Evolutionary conservation across 1,284 basidiomycete genomes (phyloP), one percentile per base, ranked within the genome.

Genomic region (Ganoderma leucocontextum): DNA sequence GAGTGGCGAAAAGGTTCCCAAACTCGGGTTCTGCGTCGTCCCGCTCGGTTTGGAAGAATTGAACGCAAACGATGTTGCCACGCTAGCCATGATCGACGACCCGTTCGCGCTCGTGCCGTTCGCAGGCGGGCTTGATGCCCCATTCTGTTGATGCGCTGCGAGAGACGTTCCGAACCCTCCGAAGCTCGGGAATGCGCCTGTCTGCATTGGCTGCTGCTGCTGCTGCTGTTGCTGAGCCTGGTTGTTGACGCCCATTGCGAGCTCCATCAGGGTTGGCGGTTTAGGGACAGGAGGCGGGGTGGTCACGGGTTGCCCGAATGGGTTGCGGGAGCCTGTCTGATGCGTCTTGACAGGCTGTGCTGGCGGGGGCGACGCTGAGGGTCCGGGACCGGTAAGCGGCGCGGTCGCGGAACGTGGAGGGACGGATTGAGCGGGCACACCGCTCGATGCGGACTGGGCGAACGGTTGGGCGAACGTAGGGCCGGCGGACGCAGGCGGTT

Each of bases 321-420:
- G 97, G 84, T 99, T 99, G 75, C 91, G 91, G 2, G 95, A 95
- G 22, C 97, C 97, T 1, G 97, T 99, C 79, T 93, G 90, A 79
- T 99, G 97, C 6, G 95, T 87, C 75, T 90, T 89, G n/a, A 99
- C 87, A 33, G 87, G 85, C 68, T 88, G 86, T 1, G 83, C 81
- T 6, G 82, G 74, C 15, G 87, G 83, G 9, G 85, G 83, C 7
- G 64, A 70, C 68, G 64, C 60, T 62, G 57, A 75, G 17, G 63
- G 60, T 35, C 65, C 65, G 69, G 44, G 76, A 64, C n/a, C 80
- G 69, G 63, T 74, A 58, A 90, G 84, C 22, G 91, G 92, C 13
- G 92, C 91, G 3, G 92, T 93, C 0, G 88, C 87, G 17, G 92
- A 89, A 12, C 92, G 87, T 33, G 85, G 76, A 39, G 89, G 89